A percentile compares a stretch with the other conserved stretches of the same genome.
Conservation (phyloP, 345 rosid genomes). For the Citrus mangshanensis region DNA sequence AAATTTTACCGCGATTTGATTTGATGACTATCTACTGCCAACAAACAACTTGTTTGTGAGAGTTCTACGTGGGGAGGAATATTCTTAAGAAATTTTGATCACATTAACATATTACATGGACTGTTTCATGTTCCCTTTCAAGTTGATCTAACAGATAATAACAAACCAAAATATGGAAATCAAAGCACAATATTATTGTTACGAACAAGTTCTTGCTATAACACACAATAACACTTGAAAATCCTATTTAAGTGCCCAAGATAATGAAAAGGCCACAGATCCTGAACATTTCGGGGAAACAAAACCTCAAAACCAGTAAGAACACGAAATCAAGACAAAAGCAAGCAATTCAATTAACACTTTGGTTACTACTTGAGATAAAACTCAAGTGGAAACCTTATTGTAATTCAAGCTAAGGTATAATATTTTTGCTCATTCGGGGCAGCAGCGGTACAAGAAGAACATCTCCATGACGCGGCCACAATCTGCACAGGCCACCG, state of each 20-base stretch:
- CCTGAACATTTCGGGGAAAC: neutral
- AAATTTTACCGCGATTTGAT: too few relatives aligned
- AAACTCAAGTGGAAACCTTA: neutral
- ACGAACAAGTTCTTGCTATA: neutral
- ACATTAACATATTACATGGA: too few relatives aligned
- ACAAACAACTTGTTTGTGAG: too few relatives aligned
- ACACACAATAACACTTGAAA: neutral
- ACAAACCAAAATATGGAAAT: neutral
- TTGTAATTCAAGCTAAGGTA: neutral
- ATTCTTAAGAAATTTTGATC: too few relatives aligned
- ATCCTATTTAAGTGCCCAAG: neutral
- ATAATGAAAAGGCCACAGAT: neutral
- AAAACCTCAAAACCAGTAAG: neutral
- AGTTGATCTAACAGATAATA: neutral
- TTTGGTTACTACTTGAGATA: neutral
- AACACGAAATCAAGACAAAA: neutral
- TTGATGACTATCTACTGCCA: too few relatives aligned
- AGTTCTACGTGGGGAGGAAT: too few relatives aligned
- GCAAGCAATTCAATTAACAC: neutral
- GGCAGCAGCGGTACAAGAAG: conserved; percentile 40
- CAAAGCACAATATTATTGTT: neutral
- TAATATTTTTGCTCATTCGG: conserved; percentile 14
- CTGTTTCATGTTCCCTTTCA: neutral
- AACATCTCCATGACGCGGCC: conserved; percentile 38
- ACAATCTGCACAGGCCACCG: conserved; percentile 30